Evolutionary conservation across 1,139 yeast species (phyloP).

Genomic region (Candida anutae): DNA sequence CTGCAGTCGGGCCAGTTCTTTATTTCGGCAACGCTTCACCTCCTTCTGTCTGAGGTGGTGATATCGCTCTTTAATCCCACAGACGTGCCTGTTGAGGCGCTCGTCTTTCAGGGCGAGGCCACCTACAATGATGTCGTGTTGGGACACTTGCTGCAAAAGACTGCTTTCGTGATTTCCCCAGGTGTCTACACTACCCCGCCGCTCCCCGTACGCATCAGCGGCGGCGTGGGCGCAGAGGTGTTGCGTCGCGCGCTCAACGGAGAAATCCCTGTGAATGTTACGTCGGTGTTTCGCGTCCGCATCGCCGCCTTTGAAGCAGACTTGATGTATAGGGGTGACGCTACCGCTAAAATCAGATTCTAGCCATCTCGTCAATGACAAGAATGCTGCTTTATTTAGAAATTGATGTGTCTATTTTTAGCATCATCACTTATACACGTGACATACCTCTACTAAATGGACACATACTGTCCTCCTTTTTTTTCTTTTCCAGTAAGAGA

Average conservation of each 20-base stretch:
- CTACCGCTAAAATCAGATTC: no score
- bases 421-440: no score
- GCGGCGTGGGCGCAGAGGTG: constrained; percentile 42
- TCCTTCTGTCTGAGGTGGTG: constrained; percentile 45
- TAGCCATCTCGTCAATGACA: no score
- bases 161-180: constrained; percentile 34
- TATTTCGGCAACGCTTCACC: constrained; percentile 41
- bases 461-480: no score
- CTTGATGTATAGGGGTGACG: constrained; percentile 37
- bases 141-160: constrained; percentile 35
- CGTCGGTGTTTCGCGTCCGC: constrained; percentile 30
- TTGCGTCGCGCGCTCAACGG: constrained; percentile 44
- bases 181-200: constrained; percentile 43
- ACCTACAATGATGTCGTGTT: constrained; percentile 34
- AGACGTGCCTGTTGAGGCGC: constrained; percentile 31
- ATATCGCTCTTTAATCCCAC: constrained; percentile 46
- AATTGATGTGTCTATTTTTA: no score
- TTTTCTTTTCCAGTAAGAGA: no score
- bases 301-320: constrained; percentile 31
- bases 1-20: no score
- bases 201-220: constrained; percentile 39
- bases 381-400: no score
- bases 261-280: constrained; percentile 37
- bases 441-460: no score
- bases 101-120: constrained; percentile 39